Conservation (phyloP, 1,284 basidiomycete genomes). For the Wallemia mellicola region DNA sequence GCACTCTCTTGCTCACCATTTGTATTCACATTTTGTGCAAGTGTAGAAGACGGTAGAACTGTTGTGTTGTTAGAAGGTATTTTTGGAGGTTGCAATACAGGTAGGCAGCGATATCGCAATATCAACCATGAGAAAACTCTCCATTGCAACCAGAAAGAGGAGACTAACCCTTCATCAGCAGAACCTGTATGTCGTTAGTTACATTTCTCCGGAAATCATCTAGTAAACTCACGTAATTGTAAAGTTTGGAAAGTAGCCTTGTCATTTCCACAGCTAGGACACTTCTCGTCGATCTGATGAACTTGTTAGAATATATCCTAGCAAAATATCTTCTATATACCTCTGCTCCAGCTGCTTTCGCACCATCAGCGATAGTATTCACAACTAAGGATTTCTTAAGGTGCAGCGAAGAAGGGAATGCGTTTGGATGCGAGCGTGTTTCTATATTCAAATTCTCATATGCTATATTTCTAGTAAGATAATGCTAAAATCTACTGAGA, state of each 20-base stretch:
- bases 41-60: background rate
- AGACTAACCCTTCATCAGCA: slow-evolving; percentile 44
- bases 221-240: slow-evolving; percentile 23
- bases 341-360: slow-evolving; percentile 34
- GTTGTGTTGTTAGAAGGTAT: background rate
- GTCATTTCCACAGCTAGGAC: slow-evolving; percentile 58
- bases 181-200: slow-evolving; percentile 19
- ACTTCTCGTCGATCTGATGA: slow-evolving; percentile 58
- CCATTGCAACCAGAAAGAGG: background rate
- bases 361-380: slow-evolving; percentile 47
- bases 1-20: background rate
- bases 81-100: background rate
- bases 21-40: background rate
- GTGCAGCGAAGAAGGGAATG: slow-evolving; percentile 65
- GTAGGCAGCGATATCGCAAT: background rate
- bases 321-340: slow-evolving; percentile 10
- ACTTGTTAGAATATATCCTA: slow-evolving; percentile 2
- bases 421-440: slow-evolving; percentile 68
- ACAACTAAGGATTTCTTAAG: slow-evolving; percentile 66
- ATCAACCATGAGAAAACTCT: no score
- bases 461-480: slow-evolving; percentile 22
- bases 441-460: slow-evolving; percentile 77
- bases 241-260: slow-evolving; percentile 47
- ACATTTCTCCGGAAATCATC: slow-evolving; percentile 24
- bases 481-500: slow-evolving; percentile 1